Evolutionary conservation across 1,284 basidiomycete genomes (phyloP).

Genomic region (Dichomitus squalens): DNA sequence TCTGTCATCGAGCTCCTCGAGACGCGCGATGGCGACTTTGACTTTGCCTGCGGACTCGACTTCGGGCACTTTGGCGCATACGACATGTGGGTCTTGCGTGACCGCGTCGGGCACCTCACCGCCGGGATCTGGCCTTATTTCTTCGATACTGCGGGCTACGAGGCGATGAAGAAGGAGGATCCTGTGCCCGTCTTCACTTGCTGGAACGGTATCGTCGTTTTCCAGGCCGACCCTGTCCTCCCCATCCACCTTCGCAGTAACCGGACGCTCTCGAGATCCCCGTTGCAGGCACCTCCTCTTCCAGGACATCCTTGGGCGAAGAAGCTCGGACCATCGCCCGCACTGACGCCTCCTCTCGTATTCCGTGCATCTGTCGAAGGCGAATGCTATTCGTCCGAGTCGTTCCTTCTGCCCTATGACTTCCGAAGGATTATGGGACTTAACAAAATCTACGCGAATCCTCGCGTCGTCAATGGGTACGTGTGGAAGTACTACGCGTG

Average conservation of each 20-base stretch:
- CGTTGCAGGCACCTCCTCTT: constrained; percentile 26
- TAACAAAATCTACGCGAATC: constrained; percentile 48
- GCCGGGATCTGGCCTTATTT: constrained; percentile 57
- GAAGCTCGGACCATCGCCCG: constrained; percentile 32
- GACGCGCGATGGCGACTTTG: constrained; percentile 49
- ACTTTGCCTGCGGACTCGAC: constrained; percentile 60
- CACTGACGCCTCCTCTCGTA: constrained; percentile 38
- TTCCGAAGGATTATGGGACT: constrained; percentile 48
- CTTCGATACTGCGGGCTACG: constrained; percentile 38
- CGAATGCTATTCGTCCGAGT: constrained; percentile 54
- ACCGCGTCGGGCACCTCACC: constrained; percentile 41
- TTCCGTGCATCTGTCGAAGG: constrained; percentile 48
- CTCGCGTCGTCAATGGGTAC: constrained; percentile 43
- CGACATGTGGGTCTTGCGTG: constrained; percentile 50
- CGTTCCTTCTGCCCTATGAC: constrained; percentile 57
- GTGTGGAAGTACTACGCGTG: constrained; percentile 44
- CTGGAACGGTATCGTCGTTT: constrained; percentile 63
- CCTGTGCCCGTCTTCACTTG: constrained; percentile 56
- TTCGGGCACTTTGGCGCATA: constrained; percentile 46
- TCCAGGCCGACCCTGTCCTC: constrained; percentile 48
- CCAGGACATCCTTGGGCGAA: constrained; percentile 30
- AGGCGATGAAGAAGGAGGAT: constrained; percentile 39
- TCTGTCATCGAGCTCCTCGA: constrained; percentile 48
- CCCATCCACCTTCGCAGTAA: constrained; percentile 36
- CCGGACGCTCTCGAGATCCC: constrained; percentile 32